These are phyloP conservation scores for Coniella vitis DNA, from an alignment of 2,329 filamentous ascomycete species.

Conservation along the genomic window DNA sequence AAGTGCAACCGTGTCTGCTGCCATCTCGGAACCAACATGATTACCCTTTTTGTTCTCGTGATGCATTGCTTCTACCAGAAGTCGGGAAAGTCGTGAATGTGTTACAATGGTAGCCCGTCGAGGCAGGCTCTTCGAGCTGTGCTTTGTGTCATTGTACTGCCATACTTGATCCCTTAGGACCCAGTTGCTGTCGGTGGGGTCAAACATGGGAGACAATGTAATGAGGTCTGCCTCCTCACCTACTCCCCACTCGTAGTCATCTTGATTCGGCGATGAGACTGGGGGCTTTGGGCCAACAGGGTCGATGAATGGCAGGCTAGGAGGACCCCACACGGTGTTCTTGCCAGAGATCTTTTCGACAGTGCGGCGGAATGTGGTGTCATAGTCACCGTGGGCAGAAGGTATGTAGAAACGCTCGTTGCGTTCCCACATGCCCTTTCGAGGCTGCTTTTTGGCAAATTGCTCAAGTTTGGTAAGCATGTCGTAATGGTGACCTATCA, in stretches of 20 bases:
- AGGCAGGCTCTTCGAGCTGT: constrained; percentile 51
- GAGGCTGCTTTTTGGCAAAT: constrained; percentile 61
- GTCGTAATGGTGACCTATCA: constrained; percentile 76
- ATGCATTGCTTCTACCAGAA: constrained; percentile 70
- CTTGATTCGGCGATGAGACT: constrained; percentile 47
- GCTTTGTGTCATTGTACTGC: constrained; percentile 50
- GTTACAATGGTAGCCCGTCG: constrained; percentile 74
- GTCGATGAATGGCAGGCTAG: constrained; percentile 50
- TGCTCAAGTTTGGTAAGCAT: constrained; percentile 59
- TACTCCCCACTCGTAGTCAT: constrained; percentile 69
- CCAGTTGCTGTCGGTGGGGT: constrained; percentile 67
- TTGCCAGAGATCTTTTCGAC: constrained; percentile 49
- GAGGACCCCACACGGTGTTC: constrained; percentile 60
- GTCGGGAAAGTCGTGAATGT: constrained; percentile 65
- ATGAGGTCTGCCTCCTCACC: constrained; percentile 70
- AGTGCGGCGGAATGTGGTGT: constrained; percentile 57
- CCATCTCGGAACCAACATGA: constrained; percentile 77
- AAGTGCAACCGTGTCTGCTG: constrained; percentile 63
- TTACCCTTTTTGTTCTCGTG: constrained; percentile 66
- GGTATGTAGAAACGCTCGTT: constrained; percentile 69
- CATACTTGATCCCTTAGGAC: constrained; percentile 62
- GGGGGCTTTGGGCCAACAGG: constrained; percentile 61
- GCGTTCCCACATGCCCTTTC: constrained; percentile 68
- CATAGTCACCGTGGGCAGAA: constrained; percentile 58
- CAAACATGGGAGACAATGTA: constrained; percentile 72